Evolutionary conservation across 805 yeast species (phyloP).

Genomic region (Cyberlindnera suaveolens): DNA sequence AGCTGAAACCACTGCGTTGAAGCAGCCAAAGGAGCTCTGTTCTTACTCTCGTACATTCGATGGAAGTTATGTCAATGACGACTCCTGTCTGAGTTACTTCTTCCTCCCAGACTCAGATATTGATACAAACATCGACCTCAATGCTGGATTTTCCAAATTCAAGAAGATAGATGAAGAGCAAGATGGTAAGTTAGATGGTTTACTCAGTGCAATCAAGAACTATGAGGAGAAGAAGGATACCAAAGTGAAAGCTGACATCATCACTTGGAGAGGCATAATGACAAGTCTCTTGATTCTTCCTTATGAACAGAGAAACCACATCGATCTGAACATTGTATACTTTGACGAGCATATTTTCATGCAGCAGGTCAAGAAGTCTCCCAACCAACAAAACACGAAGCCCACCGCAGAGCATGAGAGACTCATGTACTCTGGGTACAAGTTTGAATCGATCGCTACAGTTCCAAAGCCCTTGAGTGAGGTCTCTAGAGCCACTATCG

Average conservation of each 20-base stretch:
- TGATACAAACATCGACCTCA: conserved; percentile 57
- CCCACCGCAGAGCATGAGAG: conserved; percentile 28
- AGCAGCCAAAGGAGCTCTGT: conserved; percentile 82
- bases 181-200: conserved; percentile 52
- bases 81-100: conserved; percentile 57
- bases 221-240: conserved; percentile 43
- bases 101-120: conserved; percentile 72
- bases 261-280: conserved; percentile 84
- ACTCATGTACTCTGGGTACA: conserved; percentile 66
- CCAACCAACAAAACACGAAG: conserved; percentile 23
- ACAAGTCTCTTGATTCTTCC: conserved; percentile 67
- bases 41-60: conserved; percentile 57
- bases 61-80: conserved; percentile 46
- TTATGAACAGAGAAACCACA: conserved; percentile 46
- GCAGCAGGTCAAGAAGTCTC: conserved; percentile 30
- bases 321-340: conserved; percentile 56
- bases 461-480: conserved; percentile 70
- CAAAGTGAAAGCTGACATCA: conserved; percentile 54
- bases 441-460: conserved; percentile 78
- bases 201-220: conserved; percentile 47
- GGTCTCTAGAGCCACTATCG: conserved; percentile 60
- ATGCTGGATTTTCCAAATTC: conserved; percentile 58
- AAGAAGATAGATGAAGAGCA: conserved; percentile 47
- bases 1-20: conserved; percentile 60
- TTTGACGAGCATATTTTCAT: conserved; percentile 76